Evolutionary conservation across 768 basidiomycete species (phyloP).

Genomic region (Pleurotus citrinopileatus): DNA sequence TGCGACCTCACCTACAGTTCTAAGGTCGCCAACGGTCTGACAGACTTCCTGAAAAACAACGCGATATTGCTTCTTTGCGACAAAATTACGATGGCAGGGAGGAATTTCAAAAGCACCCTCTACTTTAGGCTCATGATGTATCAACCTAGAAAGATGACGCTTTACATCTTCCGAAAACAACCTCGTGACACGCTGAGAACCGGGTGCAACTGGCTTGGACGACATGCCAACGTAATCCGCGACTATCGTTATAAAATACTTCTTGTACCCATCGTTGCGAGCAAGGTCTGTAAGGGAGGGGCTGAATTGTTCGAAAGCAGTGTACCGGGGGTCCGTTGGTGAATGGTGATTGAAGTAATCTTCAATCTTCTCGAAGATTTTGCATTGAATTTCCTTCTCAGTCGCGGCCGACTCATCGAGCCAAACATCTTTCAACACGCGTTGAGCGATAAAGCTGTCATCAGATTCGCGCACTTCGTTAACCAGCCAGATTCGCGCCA

Average conservation of each 20-base stretch:
- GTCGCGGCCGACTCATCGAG: constrained; percentile 10
- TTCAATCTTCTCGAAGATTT: constrained; percentile 11
- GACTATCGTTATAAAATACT: neutral
- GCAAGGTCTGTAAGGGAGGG: neutral
- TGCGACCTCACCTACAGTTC: neutral
- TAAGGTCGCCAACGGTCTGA: neutral
- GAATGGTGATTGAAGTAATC: too few species aligned
- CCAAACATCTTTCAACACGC: constrained; percentile 19
- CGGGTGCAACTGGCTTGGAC: too few species aligned
- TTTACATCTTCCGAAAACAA: neutral
- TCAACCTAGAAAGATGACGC: neutral
- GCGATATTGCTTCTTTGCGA: neutral
- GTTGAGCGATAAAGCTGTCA: neutral
- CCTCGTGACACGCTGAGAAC: neutral
- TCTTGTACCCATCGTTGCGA: neutral
- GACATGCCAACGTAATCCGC: neutral
- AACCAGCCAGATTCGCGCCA: constrained; percentile 14
- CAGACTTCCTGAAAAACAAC: neutral
- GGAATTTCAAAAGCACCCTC: neutral
- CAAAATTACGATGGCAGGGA: neutral
- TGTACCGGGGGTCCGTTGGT: neutral
- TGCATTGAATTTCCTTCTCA: constrained; percentile 15
- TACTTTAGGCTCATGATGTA: neutral
- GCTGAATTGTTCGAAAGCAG: neutral
- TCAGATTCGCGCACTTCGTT: constrained; percentile 1